A percentile compares a stretch with the other conserved stretches of the same genome.
These are phyloP conservation scores for Carpinus viminea DNA, from an alignment of 306 rosid genomes.

Conservation along the genomic window DNA sequence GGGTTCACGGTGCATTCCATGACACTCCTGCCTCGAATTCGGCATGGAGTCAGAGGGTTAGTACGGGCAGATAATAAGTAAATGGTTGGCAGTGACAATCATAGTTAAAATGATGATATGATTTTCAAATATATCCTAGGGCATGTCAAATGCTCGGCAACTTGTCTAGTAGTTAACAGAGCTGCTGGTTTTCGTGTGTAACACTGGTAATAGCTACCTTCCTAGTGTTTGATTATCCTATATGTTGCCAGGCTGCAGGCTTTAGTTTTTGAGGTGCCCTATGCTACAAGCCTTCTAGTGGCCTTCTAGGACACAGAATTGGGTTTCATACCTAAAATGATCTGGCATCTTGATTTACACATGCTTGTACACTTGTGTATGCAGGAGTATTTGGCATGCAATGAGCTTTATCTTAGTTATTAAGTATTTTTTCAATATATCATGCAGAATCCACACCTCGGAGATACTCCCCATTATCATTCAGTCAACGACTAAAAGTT, in stretches of 20 bases:
- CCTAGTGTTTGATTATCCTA: neutral
- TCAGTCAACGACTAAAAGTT: constrained; percentile 78
- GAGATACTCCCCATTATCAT: constrained; percentile 77
- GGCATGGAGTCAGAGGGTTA: neutral
- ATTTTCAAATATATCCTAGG: neutral
- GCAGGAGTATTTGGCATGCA: constrained; percentile 19
- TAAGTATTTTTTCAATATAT: constrained; percentile 32
- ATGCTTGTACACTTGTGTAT: constrained; percentile 12
- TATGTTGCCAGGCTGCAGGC: neutral
- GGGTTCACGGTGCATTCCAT: neutral
- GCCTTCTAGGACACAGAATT: neutral
- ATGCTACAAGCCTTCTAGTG: constrained; percentile 5
- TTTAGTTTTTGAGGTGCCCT: constrained; percentile 8
- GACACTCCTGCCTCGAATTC: neutral
- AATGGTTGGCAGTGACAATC: neutral
- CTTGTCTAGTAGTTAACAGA: neutral
- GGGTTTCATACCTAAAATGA: constrained; percentile 1
- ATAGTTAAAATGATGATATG: neutral
- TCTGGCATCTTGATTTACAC: constrained; percentile 26
- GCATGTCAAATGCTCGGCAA: neutral
- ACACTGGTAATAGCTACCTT: neutral
- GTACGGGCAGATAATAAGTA: neutral
- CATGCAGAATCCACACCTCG: constrained; percentile 88
- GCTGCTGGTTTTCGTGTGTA: neutral
- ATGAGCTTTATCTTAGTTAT: constrained; percentile 22